phyloP scores from a whole-genome alignment of 176 grass and related monocot species.

The Sorghum bicolor region Sorghum_bicolor_NCBIv3 NC_012872.2:53490001-53490500 shows the following conservation, averaged over 20 bases:
- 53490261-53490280: not conserved
- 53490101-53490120: conserved; percentile 91
- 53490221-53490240: conserved; percentile 5
- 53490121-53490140: conserved; percentile 99
- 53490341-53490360: not conserved
- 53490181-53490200: conserved; percentile 9
- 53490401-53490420: not conserved
- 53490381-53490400: not conserved
- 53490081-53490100: conserved; percentile 96
- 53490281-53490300: not conserved
- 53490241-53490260: not conserved
- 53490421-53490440: not conserved
- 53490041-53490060: conserved; percentile 49
- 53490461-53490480: not conserved
- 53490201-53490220: conserved; percentile 11
- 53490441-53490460: conserved; percentile 5
- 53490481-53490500: conserved; percentile 14
- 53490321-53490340: not conserved
- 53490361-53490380: not conserved
- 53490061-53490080: conserved; percentile 74
- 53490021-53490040: not conserved
- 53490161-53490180: conserved; percentile 6
- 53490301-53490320: not conserved
- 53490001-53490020: not conserved
- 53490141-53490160: conserved; percentile 65